Evolutionary conservation across 306 rosid genomes (phyloP).

Genomic region (Citrullus colocynthis): DNA sequence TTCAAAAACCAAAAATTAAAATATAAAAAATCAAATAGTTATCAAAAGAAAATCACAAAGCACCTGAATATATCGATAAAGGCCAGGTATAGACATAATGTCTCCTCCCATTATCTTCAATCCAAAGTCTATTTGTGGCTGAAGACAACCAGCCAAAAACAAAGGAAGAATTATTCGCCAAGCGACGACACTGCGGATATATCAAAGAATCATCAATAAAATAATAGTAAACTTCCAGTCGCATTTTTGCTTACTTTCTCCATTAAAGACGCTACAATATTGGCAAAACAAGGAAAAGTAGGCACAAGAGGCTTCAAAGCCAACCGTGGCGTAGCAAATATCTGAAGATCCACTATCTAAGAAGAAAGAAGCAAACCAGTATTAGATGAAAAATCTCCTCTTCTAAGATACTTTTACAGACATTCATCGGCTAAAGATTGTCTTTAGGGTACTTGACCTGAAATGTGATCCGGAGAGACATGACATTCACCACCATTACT

Average conservation of each 20-base stretch:
- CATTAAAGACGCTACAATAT: conserved; percentile 59
- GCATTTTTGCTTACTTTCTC: conserved; percentile 50
- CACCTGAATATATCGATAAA: conserved; percentile 80
- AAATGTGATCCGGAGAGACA: conserved; percentile 38
- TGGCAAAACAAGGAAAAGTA: conserved; percentile 84
- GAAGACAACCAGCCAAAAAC: conserved; percentile 11
- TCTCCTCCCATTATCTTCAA: conserved; percentile 77
- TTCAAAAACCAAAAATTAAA: too few relatives aligned
- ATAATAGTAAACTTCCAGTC: neutral
- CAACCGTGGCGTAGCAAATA: conserved; percentile 55
- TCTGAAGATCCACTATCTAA: conserved; percentile 77
- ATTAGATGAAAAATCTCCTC: conserved; percentile 10
- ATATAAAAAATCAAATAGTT: neutral
- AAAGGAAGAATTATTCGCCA: neutral
- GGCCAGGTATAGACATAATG: conserved; percentile 81
- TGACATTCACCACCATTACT: conserved; percentile 38
- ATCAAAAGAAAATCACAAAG: conserved; percentile 1
- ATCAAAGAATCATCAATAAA: neutral
- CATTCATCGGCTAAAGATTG: conserved; percentile 7
- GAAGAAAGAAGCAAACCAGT: conserved; percentile 29
- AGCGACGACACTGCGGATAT: neutral
- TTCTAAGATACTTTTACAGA: neutral
- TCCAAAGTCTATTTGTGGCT: conserved; percentile 93
- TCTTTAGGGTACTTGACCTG: conserved; percentile 45
- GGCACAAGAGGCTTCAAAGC: conserved; percentile 80